Percentiles rank a stretch among this genome's conserved stretches.
Conservation (phyloP, 2,329 filamentous ascomycete genomes). For the Colletotrichum ledebouriae region DNA sequence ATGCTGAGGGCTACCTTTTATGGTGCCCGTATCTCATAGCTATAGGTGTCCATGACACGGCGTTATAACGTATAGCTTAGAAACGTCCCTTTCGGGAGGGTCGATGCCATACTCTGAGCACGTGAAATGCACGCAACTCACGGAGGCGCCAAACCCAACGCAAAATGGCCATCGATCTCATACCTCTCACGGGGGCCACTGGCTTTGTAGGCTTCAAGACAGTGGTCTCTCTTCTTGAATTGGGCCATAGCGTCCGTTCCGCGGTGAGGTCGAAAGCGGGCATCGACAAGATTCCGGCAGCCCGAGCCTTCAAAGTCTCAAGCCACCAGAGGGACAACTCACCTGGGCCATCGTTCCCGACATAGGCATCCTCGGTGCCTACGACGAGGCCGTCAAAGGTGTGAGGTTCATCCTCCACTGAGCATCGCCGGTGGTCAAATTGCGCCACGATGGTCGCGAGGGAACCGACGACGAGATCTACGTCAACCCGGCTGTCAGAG, state of each 20-base stretch:
- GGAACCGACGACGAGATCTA: conserved; percentile 15
- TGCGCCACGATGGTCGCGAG: background rate
- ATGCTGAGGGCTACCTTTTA: too few relatives aligned
- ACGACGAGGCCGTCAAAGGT: conserved; percentile 55
- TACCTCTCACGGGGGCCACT: conserved; percentile 48
- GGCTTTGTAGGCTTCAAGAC: conserved; percentile 50
- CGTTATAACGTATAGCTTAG: too few relatives aligned
- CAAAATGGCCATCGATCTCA: conserved; percentile 15
- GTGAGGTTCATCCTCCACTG: conserved; percentile 54
- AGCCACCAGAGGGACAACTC: conserved; percentile 40
- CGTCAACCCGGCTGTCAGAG: conserved; percentile 3
- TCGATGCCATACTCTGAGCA: too few relatives aligned
- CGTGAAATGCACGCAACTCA: too few relatives aligned
- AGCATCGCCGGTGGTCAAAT: conserved; percentile 46
- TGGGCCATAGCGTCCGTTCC: conserved; percentile 48
- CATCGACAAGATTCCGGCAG: conserved; percentile 23
- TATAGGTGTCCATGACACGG: too few relatives aligned
- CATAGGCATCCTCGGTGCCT: conserved; percentile 52
- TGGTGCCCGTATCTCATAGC: too few relatives aligned
- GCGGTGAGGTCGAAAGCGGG: conserved; percentile 47
- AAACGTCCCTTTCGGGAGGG: too few relatives aligned
- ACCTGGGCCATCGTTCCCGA: conserved; percentile 53
- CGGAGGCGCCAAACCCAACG: background rate
- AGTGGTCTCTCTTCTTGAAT: conserved; percentile 45
- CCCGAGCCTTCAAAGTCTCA: conserved; percentile 39